Conservation (phyloP, 768 basidiomycete species). For the Sporobolomyces phaffii region DNA sequence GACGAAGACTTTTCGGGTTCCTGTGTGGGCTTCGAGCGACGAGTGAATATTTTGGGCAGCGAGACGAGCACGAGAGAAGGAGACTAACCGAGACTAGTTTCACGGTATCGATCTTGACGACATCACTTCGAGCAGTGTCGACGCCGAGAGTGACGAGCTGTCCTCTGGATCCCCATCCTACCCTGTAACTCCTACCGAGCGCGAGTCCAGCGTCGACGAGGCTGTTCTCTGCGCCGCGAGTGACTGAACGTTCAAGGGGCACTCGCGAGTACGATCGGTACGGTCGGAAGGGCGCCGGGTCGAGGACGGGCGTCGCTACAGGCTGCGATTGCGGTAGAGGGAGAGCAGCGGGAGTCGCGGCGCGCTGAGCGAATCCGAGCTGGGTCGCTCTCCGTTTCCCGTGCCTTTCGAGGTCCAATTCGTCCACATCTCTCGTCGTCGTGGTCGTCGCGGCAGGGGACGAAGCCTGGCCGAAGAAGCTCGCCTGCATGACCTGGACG, state of each 20-base stretch:
- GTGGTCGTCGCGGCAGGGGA: background rate
- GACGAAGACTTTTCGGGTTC: slow-evolving; percentile 43
- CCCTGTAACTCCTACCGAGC: slow-evolving; percentile 78
- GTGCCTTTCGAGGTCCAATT: background rate
- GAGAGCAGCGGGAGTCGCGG: background rate
- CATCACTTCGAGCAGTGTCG: background rate
- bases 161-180: slow-evolving; percentile 82
- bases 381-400: slow-evolving; percentile 9
- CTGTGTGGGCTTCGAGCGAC: background rate
- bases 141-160: slow-evolving; percentile 51
- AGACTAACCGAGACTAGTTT: background rate
- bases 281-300: slow-evolving; percentile 33
- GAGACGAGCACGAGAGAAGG: background rate
- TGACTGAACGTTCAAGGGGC: slow-evolving; percentile 53
- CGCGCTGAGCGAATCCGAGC: background rate
- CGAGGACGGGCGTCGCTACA: slow-evolving; percentile 22
- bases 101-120: slow-evolving; percentile 9
- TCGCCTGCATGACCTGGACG: slow-evolving; percentile 89
- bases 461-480: slow-evolving; percentile 55
- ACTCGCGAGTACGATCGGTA: slow-evolving; percentile 30
- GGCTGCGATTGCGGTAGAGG: background rate
- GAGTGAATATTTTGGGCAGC: background rate
- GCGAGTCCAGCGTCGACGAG: slow-evolving; percentile 76
- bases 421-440: background rate
- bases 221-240: slow-evolving; percentile 59